phyloP scores from a whole-genome alignment of 768 basidiomycete genomes.

The Mycena galericulata region DNA sequence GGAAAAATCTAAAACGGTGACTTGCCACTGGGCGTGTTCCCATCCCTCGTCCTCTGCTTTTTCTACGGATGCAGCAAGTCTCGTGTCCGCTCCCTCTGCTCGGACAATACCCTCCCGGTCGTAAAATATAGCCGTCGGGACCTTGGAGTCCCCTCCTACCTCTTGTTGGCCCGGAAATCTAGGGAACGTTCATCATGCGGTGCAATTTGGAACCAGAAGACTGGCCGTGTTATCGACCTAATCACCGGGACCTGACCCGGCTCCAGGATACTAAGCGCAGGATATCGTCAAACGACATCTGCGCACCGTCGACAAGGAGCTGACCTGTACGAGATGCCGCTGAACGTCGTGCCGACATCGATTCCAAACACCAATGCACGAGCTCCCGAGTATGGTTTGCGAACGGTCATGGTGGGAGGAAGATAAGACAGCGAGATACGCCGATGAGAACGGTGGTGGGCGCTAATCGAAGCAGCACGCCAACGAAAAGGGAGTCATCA shows the following conservation, averaged over 20 bases:
- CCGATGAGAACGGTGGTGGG: constrained; percentile 1
- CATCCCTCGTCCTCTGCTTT: constrained; percentile 17
- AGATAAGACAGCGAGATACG: neutral
- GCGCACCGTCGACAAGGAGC: neutral
- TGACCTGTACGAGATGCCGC: constrained; percentile 44
- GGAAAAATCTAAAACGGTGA: neutral
- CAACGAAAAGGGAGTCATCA: neutral
- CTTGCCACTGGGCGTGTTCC: constrained; percentile 23
- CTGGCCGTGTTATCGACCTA: constrained; percentile 50
- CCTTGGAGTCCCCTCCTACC: constrained; percentile 33
- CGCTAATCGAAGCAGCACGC: constrained; percentile 9
- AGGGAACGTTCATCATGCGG: neutral
- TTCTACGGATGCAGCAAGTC: constrained; percentile 2
- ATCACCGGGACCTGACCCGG: constrained; percentile 48
- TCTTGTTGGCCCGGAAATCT: constrained; percentile 28
- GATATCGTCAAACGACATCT: neutral
- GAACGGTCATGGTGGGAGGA: constrained; percentile 20
- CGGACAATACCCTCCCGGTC: constrained; percentile 21
- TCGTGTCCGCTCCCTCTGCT: constrained; percentile 32
- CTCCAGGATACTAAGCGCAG: constrained; percentile 48
- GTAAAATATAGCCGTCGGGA: constrained; percentile 34
- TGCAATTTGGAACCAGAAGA: neutral
- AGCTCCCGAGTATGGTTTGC: constrained; percentile 55
- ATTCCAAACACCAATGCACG: constrained; percentile 62
- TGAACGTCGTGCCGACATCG: constrained; percentile 65